Percentiles rank a stretch among this genome's conserved stretches.
Evolutionary conservation across 495 filamentous ascomycete genomes (phyloP).

Genomic region (Penicillium subrubescens): DNA sequence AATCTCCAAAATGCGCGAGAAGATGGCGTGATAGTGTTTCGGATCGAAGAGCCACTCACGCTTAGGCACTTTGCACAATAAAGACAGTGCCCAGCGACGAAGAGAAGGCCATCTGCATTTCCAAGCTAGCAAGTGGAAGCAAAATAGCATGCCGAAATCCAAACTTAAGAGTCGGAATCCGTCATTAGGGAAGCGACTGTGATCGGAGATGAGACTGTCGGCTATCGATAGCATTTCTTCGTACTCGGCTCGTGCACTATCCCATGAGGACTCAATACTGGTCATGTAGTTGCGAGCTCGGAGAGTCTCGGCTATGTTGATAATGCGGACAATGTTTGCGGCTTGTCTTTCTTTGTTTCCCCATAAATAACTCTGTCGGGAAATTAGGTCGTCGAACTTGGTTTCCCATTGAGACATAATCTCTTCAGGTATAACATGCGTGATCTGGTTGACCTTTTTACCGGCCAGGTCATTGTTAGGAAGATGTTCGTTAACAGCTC

Average conservation of each 20-base stretch:
- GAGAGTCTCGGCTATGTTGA: constrained; percentile 4
- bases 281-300: constrained; percentile 5
- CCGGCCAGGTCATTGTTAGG: background rate
- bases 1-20: constrained; percentile 20
- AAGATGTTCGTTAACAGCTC: background rate
- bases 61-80: constrained; percentile 10
- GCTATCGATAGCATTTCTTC: constrained; percentile 12
- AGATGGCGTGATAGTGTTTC: constrained; percentile 16
- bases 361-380: background rate
- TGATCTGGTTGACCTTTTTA: background rate
- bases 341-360: background rate
- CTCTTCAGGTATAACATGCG: background rate
- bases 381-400: background rate
- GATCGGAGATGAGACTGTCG: constrained; percentile 13
- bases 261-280: constrained; percentile 17
- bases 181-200: constrained; percentile 4
- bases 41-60: constrained; percentile 16
- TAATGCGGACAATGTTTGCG: constrained; percentile 10
- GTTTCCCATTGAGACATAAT: background rate
- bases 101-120: constrained; percentile 23
- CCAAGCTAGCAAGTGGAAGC: constrained; percentile 17
- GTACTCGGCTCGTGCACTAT: constrained; percentile 8
- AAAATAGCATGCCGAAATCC: constrained; percentile 17
- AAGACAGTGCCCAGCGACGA: constrained; percentile 14
- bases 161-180: constrained; percentile 11